Evolutionary conservation across 2,329 filamentous ascomycete genomes (phyloP), one percentile per base, ranked within the genome.

Genomic region (Sarocladium strictum): DNA sequence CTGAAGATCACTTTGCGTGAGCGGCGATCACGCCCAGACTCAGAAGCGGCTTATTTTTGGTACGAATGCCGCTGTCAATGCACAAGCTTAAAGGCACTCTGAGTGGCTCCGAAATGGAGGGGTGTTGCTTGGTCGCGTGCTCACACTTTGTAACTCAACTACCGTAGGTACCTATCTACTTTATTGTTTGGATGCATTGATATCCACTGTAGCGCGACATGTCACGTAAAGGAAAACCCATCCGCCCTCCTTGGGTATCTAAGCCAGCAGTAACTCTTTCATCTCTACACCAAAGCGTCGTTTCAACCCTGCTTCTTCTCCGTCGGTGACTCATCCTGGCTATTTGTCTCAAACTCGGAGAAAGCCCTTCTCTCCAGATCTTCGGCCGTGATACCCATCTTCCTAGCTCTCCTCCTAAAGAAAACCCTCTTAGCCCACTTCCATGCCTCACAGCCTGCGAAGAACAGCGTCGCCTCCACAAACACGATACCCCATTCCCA

Each of bases 401-500:
- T 62, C 54, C 40, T 53, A 2, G 63, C 64, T 43, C 63, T 62
- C 23, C 67, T 66, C 9, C 69, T 65, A 58, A 66, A 69, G 55
- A 67, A 72, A n/a, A 71, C 54, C 15, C 81, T 71, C 72, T 85
- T 84, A 3, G 62, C 67, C 70, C 73, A 80, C 64, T 84, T 84
- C 79, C 80, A 85, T 0, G 65, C 54, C 62, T 85, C 82, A 3
- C 81, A 72, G 4, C 81, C 81, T 0, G 72, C 54, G 59, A 85
- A 81, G 69, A 84, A 85, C n/a, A 84, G 60, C 1, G 77, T 55
- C 0, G 78, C 72, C 15, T 72, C 74, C 19, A 82, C 60, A 55
- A 84, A 80, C 2, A 83, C 77, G 40, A 84, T 76, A 1, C 69
- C 79, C 81, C 80, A 85, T 61, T 84, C 81, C 81, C 81, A 84